Conservation (phyloP, 2,329 filamentous ascomycete species). For the Zasmidium citrigriseum region DNA sequence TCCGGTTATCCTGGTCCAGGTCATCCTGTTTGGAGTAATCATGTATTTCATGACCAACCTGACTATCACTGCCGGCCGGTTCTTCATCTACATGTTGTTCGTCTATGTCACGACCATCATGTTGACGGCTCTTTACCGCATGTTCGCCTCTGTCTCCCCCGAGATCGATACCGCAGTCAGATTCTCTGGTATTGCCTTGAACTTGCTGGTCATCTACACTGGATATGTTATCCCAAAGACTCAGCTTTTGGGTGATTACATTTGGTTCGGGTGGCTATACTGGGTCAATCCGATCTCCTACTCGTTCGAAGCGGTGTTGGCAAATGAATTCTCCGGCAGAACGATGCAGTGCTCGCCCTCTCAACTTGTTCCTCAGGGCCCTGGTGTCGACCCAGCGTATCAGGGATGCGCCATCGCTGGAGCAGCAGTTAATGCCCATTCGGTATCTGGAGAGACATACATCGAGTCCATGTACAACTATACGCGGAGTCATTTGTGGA, state of each 20-base stretch:
- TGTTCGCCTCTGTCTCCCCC: constrained; percentile 65
- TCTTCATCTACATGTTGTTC: constrained; percentile 67
- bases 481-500: constrained; percentile 60
- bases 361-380: constrained; percentile 62
- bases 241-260: constrained; percentile 58
- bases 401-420: constrained; percentile 66
- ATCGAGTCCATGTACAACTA: constrained; percentile 59
- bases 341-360: constrained; percentile 60
- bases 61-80: constrained; percentile 61
- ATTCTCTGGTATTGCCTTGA: constrained; percentile 63
- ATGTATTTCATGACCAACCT: constrained; percentile 67
- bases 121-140: constrained; percentile 65
- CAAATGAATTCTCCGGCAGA: constrained; percentile 64
- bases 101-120: constrained; percentile 64
- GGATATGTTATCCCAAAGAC: constrained; percentile 70
- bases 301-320: constrained; percentile 66
- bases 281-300: constrained; percentile 56
- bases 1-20: constrained; percentile 60
- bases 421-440: constrained; percentile 52
- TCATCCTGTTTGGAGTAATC: constrained; percentile 61
- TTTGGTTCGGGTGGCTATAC: constrained; percentile 67
- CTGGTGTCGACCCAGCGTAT: constrained; percentile 55
- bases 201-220: constrained; percentile 63
- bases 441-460: constrained; percentile 58
- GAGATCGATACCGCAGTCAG: constrained; percentile 67